Base-by-base conservation (phyloP, 139 green algal species). In the Micractinium conductrix region DNA sequence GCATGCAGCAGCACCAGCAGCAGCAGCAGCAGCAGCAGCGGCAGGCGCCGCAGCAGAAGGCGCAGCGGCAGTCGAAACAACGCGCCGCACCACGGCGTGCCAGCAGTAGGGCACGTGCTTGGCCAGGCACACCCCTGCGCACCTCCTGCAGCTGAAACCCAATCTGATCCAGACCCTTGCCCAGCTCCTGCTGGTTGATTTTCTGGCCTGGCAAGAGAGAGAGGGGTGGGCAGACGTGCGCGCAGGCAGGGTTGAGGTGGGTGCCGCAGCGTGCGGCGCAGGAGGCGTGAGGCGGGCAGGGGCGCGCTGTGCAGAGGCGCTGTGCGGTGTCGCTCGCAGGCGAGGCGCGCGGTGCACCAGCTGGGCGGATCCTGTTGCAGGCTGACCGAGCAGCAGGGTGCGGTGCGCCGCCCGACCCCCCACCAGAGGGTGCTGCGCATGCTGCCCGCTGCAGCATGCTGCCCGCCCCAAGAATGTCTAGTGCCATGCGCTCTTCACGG, bases 61-160 rank as follows among this genome's bases (percentile, higher is more conserved):
- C n/a, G n/a, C n/a, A n/a, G n/a, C n/a, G n/a, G n/a, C n/a, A n/a
- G n/a, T n/a, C n/a, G n/a, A n/a, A n/a, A n/a, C n/a, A n/a, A n/a
- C n/a, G n/a, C n/a, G n/a, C n/a, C n/a, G n/a, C n/a, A n/a, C n/a
- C n/a, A n/a, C n/a, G n/a, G n/a, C n/a, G n/a, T n/a, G n/a, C n/a
- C n/a, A n/a, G n/a, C n/a, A 58, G 48, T 16, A 58, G 16, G 48
- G 48, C 48, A 58, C 48, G 48, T 10, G 48, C 12, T 24, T 58
- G 48, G 48, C 48, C 24, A 14, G 53, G 53, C 40, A 38, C 22
- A 28, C 19, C 16, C 33, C 2, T 3, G 1, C 75, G 24, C 53
- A 82, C 76, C 44, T 73, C 79, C 7, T 83, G 40, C 22, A 89
- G 30, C 35, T 78, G 30, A 43, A 84, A 85, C 3, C 85, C 85